phyloP scores from a whole-genome alignment of 345 rosid genomes.

The Bruguiera parviflora region DNA sequence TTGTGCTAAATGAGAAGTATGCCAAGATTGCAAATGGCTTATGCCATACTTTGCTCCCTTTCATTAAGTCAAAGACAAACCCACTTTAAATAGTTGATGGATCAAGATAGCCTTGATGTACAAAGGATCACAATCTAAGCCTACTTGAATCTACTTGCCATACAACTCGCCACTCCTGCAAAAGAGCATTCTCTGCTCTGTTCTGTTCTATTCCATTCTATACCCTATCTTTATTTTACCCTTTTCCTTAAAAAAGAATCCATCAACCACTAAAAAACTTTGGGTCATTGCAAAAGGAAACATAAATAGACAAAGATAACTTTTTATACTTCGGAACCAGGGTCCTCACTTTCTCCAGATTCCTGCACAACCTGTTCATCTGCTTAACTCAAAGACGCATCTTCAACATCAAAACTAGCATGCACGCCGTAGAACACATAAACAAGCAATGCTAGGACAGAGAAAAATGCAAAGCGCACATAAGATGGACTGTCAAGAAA shows the following conservation, averaged over 20 bases:
- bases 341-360: constrained; percentile 33
- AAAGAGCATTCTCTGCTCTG: background rate
- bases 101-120: constrained; percentile 13
- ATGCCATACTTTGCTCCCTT: too few relatives aligned
- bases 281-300: background rate
- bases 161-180: constrained; percentile 21
- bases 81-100: constrained; percentile 10
- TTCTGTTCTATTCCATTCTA: constrained; percentile 9
- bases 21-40: background rate
- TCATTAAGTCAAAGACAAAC: background rate
- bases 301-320: background rate
- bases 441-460: constrained; percentile 52
- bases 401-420: constrained; percentile 83
- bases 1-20: background rate
- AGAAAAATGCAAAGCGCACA: constrained; percentile 64
- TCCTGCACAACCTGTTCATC: constrained; percentile 38
- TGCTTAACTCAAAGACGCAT: constrained; percentile 40
- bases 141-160: constrained; percentile 6
- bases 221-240: too few relatives aligned
- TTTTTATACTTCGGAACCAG: constrained; percentile 41
- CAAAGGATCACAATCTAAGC: constrained; percentile 10
- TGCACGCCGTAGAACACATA: constrained; percentile 85
- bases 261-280: constrained; percentile 17
- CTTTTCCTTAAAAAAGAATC: background rate
- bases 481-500: constrained; percentile 66